Base-by-base conservation (phyloP, 225 moss, liverwort and hornwort species). In the Marchantia polymorpha region DNA sequence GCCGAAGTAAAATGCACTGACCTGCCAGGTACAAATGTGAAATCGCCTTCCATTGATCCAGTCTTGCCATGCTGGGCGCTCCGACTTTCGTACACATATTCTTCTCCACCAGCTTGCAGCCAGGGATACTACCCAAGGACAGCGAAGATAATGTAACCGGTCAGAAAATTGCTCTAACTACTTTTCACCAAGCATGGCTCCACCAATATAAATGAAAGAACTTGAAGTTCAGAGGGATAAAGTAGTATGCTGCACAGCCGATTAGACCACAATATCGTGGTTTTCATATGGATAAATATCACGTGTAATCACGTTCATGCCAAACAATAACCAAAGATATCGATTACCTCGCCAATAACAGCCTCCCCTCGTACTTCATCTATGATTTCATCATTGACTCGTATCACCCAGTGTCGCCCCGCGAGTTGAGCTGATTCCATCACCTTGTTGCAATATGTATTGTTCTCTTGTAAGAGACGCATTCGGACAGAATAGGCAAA, bases 401-500 rank as follows among this genome's bases (percentile, higher is more conserved):
- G 86, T 76, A 92, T 92, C 72, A 94, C 58, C 96, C 96, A 96
- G 79, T 92, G 94, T 72, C 96, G 86, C 20, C 86, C 85, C 29
- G 84, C 86, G 70, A 96, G 96, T 83, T 96, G 95, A 76, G 91
- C 91, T 48, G 83, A 80, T 75, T 74, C 76, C 79, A 92, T 81
- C 61, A 84, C 74, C 80, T 83, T 71, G 64, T 64, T 85, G 27
- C 75, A 75, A 64, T 83, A 82, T 73, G 31, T 80, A 67, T 86
- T 82, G 75, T 82, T 79, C 48, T 83, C 83, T 68, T 90, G 74
- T 78, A 92, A 83, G 52, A 96, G 83, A 2, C 90, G 79, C 92
- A 96, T 94, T 69, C 92, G 81, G 55, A 96, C 92, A 11, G 93
- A 96, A 82, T 96, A 96, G 58, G 93, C 89, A 78, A 94, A 96